phyloP scores from a whole-genome alignment of 2,329 filamentous ascomycete species.

The Dryadomyces quercivorus region DNA sequence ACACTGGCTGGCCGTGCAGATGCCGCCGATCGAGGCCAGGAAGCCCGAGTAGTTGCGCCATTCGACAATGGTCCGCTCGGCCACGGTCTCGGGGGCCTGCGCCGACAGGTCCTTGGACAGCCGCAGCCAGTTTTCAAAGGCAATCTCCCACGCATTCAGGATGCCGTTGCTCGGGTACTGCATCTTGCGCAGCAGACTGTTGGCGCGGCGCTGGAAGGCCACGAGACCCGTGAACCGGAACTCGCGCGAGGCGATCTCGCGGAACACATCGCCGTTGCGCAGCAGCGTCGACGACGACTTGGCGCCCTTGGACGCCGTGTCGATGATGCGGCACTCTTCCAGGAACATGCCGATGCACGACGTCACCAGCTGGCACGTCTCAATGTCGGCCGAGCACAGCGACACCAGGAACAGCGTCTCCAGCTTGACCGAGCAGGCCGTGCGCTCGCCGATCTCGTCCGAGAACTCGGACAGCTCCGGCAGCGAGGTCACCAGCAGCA shows the following conservation, averaged over 20 bases:
- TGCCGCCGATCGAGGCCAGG: slow-evolving; percentile 52
- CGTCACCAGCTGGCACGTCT: slow-evolving; percentile 52
- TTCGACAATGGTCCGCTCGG: slow-evolving; percentile 45
- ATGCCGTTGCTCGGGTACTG: slow-evolving; percentile 54
- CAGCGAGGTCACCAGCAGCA: slow-evolving; percentile 38
- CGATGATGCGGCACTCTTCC: slow-evolving; percentile 46
- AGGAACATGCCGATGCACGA: slow-evolving; percentile 48
- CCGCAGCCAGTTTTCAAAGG: slow-evolving; percentile 53
- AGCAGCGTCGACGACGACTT: slow-evolving; percentile 41
- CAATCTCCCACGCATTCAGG: slow-evolving; percentile 52
- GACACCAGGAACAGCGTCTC: slow-evolving; percentile 53
- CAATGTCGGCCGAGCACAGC: slow-evolving; percentile 53
- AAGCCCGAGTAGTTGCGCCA: slow-evolving; percentile 62
- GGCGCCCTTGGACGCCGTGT: slow-evolving; percentile 34
- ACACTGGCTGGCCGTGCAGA: slow-evolving; percentile 49
- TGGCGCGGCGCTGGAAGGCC: slow-evolving; percentile 55
- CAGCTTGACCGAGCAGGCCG: slow-evolving; percentile 38
- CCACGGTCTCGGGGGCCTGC: slow-evolving; percentile 34
- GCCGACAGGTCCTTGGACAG: slow-evolving; percentile 51
- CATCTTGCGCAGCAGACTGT: slow-evolving; percentile 46
- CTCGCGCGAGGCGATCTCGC: slow-evolving; percentile 48
- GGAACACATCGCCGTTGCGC: slow-evolving; percentile 48
- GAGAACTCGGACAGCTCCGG: slow-evolving; percentile 44
- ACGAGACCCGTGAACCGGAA: slow-evolving; percentile 58
- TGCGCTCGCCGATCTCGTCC: slow-evolving; percentile 42